Percentiles rank a stretch among this genome's conserved stretches.
phyloP scores from a whole-genome alignment of 23 red algal species.

The Porphyridium purpureum region DNA sequence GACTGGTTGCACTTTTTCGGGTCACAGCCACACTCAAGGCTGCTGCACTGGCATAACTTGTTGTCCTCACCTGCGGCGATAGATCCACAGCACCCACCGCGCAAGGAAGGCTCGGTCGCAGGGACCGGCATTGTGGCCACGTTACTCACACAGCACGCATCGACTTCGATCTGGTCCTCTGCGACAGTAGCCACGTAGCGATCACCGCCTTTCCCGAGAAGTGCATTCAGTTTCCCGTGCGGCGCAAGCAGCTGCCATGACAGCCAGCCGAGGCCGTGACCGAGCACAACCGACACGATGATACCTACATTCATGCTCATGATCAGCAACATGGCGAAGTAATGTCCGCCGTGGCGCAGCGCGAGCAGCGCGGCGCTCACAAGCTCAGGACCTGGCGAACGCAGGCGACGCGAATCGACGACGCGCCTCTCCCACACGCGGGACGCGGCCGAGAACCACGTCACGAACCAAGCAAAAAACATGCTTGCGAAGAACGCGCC shows the following conservation, averaged over 20 bases:
- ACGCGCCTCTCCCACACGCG: background rate
- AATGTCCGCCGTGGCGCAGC: constrained; percentile 30
- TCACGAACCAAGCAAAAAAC: background rate
- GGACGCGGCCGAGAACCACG: background rate
- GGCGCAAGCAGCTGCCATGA: background rate
- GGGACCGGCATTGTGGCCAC: too few relatives aligned
- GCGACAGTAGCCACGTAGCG: too few relatives aligned
- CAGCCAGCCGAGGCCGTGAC: constrained; percentile 33
- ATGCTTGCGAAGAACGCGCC: background rate
- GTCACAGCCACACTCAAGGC: too few relatives aligned
- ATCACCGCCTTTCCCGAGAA: too few relatives aligned
- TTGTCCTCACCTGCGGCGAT: too few relatives aligned
- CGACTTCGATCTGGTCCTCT: too few relatives aligned
- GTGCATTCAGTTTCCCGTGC: too few relatives aligned
- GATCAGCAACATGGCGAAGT: constrained; percentile 61
- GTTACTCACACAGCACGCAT: too few relatives aligned
- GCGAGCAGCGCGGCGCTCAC: background rate
- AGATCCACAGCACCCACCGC: too few relatives aligned
- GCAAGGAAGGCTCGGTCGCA: too few relatives aligned
- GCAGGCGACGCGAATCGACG: background rate
- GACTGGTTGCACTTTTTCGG: too few relatives aligned
- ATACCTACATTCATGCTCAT: constrained; percentile 75
- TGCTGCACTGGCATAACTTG: too few relatives aligned
- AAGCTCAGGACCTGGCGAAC: background rate
- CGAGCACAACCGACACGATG: constrained; percentile 38